Evolutionary conservation across 495 filamentous ascomycete species (phyloP).

Genomic region (Tuber aestivum): DNA sequence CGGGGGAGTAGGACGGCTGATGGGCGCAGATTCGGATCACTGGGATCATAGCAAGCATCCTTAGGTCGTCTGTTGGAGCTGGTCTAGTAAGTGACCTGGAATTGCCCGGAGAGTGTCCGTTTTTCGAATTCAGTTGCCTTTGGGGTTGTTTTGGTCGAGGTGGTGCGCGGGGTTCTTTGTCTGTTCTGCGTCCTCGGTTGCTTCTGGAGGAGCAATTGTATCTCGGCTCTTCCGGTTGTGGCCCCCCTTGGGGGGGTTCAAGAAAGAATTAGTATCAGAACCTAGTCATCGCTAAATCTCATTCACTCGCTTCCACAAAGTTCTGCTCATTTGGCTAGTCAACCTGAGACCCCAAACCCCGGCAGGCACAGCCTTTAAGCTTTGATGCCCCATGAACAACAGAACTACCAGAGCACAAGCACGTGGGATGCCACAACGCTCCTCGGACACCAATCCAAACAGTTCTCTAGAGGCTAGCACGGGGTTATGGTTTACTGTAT

Average conservation of each 20-base stretch:
- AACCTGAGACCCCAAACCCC: background rate
- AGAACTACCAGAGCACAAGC: background rate
- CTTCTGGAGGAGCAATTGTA: background rate
- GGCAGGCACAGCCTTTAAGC: background rate
- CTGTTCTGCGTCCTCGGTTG: background rate
- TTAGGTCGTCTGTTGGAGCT: slow-evolving; percentile 7
- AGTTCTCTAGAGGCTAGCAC: background rate
- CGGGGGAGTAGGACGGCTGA: slow-evolving; percentile 12
- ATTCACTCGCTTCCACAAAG: background rate
- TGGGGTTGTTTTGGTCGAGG: background rate
- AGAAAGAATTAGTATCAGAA: no score
- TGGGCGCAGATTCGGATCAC: slow-evolving; percentile 29
- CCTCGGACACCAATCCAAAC: background rate
- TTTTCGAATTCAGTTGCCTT: background rate
- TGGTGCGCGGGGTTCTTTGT: background rate
- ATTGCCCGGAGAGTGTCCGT: background rate
- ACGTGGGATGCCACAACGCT: background rate
- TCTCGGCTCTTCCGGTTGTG: background rate
- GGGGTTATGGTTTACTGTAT: background rate
- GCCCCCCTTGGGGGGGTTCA: background rate
- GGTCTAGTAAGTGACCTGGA: no score
- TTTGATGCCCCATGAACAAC: background rate
- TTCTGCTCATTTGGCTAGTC: background rate
- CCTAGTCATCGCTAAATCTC: background rate
- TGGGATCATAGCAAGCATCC: slow-evolving; percentile 31